phyloP scores from a whole-genome alignment of 148 eudicot genomes.

The Silene latifolia region DNA sequence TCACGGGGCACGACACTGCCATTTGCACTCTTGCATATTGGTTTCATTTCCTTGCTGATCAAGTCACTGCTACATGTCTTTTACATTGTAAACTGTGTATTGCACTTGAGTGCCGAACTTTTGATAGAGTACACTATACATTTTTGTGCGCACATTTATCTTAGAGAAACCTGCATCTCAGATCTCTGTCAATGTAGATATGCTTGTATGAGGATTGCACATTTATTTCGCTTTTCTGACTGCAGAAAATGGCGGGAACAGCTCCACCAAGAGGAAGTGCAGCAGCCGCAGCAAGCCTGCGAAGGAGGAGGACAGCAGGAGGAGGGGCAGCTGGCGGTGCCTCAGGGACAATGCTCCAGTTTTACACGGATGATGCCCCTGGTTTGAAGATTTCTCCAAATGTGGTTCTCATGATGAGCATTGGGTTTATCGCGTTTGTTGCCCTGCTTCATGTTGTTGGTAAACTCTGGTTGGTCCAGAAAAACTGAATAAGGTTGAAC shows the following conservation, averaged over 20 bases:
- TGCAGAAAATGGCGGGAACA: slow-evolving; percentile 65
- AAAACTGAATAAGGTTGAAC: slow-evolving; percentile 19
- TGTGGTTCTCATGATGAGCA: slow-evolving; percentile 68
- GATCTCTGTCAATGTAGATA: too few species aligned
- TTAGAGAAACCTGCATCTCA: too few species aligned
- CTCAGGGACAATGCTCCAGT: slow-evolving; percentile 87
- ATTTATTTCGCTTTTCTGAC: too few species aligned
- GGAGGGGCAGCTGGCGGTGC: slow-evolving; percentile 62
- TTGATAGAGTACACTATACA: too few species aligned
- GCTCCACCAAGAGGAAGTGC: slow-evolving; percentile 95
- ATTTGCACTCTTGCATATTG: too few species aligned
- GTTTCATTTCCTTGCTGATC: too few species aligned
- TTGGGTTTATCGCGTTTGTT: slow-evolving; percentile 37
- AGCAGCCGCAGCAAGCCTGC: slow-evolving; percentile 83
- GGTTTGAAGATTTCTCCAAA: slow-evolving; percentile 94
- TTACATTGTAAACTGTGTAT: too few species aligned
- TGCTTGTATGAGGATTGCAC: too few species aligned
- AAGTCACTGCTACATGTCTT: too few species aligned
- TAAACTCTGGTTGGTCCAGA: slow-evolving; percentile 34
- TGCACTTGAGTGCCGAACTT: too few species aligned
- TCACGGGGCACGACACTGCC: too few species aligned
- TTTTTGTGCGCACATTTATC: too few species aligned
- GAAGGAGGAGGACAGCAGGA: slow-evolving; percentile 61
- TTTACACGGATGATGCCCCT: slow-evolving; percentile 96
- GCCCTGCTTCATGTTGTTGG: slow-evolving; percentile 33